Evolutionary conservation across 1,139 yeast species (phyloP).

Genomic region (Kodamaea fungicola): DNA sequence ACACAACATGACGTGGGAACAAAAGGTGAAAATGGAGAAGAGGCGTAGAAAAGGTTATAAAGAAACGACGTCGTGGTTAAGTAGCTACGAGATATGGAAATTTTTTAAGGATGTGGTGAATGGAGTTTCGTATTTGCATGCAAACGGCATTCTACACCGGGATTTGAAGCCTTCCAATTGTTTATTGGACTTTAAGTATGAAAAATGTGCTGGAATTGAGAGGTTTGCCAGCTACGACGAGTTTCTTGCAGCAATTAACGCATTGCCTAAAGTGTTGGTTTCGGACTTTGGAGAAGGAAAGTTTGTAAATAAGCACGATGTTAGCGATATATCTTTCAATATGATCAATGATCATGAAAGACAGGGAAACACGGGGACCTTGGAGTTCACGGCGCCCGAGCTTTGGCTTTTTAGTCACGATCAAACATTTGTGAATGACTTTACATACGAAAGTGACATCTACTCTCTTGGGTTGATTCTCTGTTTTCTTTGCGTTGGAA

Average conservation of each 20-base stretch:
- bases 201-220: constrained; percentile 4
- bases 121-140: constrained; percentile 72
- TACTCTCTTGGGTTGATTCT: constrained; percentile 81
- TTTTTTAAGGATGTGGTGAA: constrained; percentile 63
- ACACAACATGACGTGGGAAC: constrained; percentile 21
- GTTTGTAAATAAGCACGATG: constrained; percentile 46
- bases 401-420: constrained; percentile 40
- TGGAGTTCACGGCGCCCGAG: constrained; percentile 87
- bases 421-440: constrained; percentile 41
- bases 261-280: constrained; percentile 66
- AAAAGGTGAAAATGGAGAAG: constrained; percentile 25
- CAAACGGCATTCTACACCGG: constrained; percentile 73
- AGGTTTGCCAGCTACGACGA: constrained; percentile 13
- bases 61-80: constrained; percentile 22
- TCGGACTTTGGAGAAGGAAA: constrained; percentile 92
- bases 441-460: constrained; percentile 69
- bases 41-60: constrained; percentile 13
- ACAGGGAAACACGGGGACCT: constrained; percentile 76
- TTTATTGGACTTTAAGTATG: constrained; percentile 46
- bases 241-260: constrained; percentile 22
- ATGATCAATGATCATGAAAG: constrained; percentile 18
- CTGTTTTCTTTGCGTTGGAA: constrained; percentile 68
- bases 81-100: constrained; percentile 47
- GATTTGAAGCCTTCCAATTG: constrained; percentile 90
- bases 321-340: constrained; percentile 11